phyloP scores from a whole-genome alignment of 306 rosid genomes.

The Sindora glabra region DNA sequence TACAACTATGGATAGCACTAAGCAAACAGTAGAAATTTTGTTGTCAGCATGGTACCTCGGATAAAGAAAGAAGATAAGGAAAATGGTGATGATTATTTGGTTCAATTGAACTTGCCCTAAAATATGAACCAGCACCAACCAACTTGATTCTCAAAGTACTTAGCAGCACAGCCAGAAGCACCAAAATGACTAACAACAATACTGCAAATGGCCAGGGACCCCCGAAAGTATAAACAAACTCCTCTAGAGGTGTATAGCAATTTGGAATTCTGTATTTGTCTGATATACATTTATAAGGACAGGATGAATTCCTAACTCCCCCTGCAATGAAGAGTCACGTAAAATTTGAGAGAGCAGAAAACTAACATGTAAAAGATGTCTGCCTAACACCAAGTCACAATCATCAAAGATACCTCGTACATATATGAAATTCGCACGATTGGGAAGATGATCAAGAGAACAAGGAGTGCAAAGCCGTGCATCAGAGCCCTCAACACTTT shows the following conservation, averaged over 20 bases:
- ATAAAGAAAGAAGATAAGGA: slow-evolving; percentile 88
- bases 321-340: slow-evolving; percentile 44
- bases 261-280: slow-evolving; percentile 94
- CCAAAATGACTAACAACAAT: slow-evolving; percentile 60
- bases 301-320: slow-evolving; percentile 56
- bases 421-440: slow-evolving; percentile 81
- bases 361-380: slow-evolving; percentile 8
- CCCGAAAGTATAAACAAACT: slow-evolving; percentile 84
- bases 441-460: slow-evolving; percentile 85
- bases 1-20: too few species aligned
- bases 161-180: slow-evolving; percentile 59
- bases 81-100: slow-evolving; percentile 56
- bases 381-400: not conserved
- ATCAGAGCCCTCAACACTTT: slow-evolving; percentile 81
- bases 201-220: slow-evolving; percentile 84
- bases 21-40: slow-evolving; percentile 2
- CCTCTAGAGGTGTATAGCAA: slow-evolving; percentile 93
- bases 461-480: slow-evolving; percentile 75
- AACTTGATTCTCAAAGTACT: slow-evolving; percentile 70
- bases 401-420: slow-evolving; percentile 60
- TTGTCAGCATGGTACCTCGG: slow-evolving; percentile 56
- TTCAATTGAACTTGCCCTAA: slow-evolving; percentile 59
- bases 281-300: slow-evolving; percentile 85
- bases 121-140: slow-evolving; percentile 67
- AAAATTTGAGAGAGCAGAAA: slow-evolving; percentile 10